These are phyloP conservation scores for Aureobasidium sp. DNA, from an alignment of 2,329 filamentous ascomycete species.

Conservation along the genomic window DNA sequence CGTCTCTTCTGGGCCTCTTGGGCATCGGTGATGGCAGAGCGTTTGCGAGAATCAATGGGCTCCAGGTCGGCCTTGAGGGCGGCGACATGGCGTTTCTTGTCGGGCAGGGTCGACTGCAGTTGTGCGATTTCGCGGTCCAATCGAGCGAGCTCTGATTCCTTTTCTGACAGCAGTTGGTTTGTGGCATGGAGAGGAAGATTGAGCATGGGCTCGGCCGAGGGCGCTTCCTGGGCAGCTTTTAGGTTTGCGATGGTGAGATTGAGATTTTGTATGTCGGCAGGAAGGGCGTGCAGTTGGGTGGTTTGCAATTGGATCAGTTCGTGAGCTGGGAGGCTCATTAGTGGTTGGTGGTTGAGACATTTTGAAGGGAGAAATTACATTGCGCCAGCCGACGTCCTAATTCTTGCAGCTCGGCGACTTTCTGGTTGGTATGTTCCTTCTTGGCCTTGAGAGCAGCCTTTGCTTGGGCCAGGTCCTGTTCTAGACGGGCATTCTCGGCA, in stretches of 20 bases:
- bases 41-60: slow-evolving; percentile 60
- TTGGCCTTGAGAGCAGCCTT: slow-evolving; percentile 73
- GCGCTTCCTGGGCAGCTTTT: slow-evolving; percentile 31
- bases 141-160: slow-evolving; percentile 35
- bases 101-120: slow-evolving; percentile 56
- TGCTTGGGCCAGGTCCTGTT: slow-evolving; percentile 59
- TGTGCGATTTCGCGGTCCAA: slow-evolving; percentile 38
- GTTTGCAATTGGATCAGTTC: slow-evolving; percentile 48
- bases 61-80: slow-evolving; percentile 60
- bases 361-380: neutral
- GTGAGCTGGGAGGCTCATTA: slow-evolving; percentile 36
- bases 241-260: slow-evolving; percentile 44
- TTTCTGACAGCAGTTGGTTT: slow-evolving; percentile 31
- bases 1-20: slow-evolving; percentile 62
- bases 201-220: slow-evolving; percentile 35
- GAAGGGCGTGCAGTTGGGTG: slow-evolving; percentile 45
- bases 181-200: slow-evolving; percentile 40
- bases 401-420: slow-evolving; percentile 7
- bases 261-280: slow-evolving; percentile 46
- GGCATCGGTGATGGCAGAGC: slow-evolving; percentile 60
- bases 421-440: slow-evolving; percentile 59
- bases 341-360: neutral
- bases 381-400: slow-evolving; percentile 1
- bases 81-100: slow-evolving; percentile 61
- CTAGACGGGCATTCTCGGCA: slow-evolving; percentile 73